Percentiles rank a stretch among this genome's conserved stretches.
phyloP scores from a whole-genome alignment of 306 rosid genomes.

The Glycyrrhiza uralensis region DNA sequence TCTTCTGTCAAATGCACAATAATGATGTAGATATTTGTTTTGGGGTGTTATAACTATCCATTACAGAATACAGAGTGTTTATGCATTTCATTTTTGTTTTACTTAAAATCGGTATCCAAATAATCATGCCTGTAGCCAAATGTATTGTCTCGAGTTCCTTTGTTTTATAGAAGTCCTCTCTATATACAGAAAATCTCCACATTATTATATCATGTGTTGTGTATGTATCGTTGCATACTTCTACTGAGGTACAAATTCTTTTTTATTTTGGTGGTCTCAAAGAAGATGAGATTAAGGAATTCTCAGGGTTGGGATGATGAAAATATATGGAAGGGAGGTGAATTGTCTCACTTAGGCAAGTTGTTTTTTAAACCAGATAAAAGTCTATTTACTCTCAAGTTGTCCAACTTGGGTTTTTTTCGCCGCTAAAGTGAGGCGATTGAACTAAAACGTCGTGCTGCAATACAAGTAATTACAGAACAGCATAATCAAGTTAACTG shows the following conservation, averaged over 20 bases:
- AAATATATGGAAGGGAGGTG: too few species aligned
- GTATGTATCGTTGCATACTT: background rate
- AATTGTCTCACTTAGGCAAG: too few species aligned
- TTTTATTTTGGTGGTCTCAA: too few species aligned
- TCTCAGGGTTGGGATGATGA: too few species aligned
- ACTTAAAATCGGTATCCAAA: background rate
- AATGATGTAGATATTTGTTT: constrained; percentile 14
- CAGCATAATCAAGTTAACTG: too few species aligned
- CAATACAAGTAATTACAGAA: too few species aligned
- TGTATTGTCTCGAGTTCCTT: background rate
- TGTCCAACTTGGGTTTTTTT: too few species aligned
- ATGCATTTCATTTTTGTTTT: background rate
- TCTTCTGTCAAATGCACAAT: background rate
- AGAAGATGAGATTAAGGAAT: too few species aligned
- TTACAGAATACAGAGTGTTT: background rate
- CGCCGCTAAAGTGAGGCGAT: too few species aligned
- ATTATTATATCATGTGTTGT: background rate
- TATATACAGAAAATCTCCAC: background rate
- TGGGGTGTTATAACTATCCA: background rate
- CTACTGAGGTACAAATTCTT: background rate
- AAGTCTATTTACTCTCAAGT: too few species aligned
- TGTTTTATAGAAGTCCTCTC: background rate
- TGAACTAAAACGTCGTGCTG: too few species aligned
- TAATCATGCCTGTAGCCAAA: background rate
- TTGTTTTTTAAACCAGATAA: too few species aligned